Evolutionary conservation across 176 grass and related monocot species (phyloP).

Genomic region (Musa acuminata): DNA sequence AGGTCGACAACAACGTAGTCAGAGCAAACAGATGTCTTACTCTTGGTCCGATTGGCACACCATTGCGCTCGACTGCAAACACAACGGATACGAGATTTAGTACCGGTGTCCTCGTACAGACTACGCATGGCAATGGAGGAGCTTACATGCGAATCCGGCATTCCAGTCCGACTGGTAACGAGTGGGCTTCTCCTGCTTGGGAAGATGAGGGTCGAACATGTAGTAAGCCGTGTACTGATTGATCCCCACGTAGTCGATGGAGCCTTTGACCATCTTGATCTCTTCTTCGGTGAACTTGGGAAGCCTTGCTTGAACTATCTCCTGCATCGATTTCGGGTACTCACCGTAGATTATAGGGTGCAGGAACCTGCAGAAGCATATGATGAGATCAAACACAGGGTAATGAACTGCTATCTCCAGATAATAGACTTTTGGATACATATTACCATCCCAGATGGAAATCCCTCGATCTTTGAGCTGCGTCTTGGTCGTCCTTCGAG

Average conservation of each 20-base stretch:
- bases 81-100: not conserved
- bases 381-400: too few relatives aligned
- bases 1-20: not conserved
- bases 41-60: constrained; percentile 48
- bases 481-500: constrained; percentile 52
- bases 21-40: constrained; percentile 28
- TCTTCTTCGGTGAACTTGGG: constrained; percentile 60
- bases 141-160: constrained; percentile 55
- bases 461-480: constrained; percentile 71
- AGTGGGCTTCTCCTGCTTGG: constrained; percentile 29
- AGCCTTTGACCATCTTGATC: constrained; percentile 72
- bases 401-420: too few relatives aligned
- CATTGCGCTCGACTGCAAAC: constrained; percentile 42
- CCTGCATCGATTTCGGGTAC: constrained; percentile 55
- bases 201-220: constrained; percentile 45
- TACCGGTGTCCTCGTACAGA: not conserved
- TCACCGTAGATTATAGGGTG: constrained; percentile 56
- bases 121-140: not conserved
- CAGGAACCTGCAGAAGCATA: constrained; percentile 45
- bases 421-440: not conserved
- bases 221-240: constrained; percentile 86
- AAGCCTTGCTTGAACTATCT: constrained; percentile 61
- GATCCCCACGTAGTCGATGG: constrained; percentile 68
- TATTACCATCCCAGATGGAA: constrained; percentile 91
- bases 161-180: constrained; percentile 76